Conservation (phyloP, 345 rosid species). For the Capsella bursapastoris region DNA sequence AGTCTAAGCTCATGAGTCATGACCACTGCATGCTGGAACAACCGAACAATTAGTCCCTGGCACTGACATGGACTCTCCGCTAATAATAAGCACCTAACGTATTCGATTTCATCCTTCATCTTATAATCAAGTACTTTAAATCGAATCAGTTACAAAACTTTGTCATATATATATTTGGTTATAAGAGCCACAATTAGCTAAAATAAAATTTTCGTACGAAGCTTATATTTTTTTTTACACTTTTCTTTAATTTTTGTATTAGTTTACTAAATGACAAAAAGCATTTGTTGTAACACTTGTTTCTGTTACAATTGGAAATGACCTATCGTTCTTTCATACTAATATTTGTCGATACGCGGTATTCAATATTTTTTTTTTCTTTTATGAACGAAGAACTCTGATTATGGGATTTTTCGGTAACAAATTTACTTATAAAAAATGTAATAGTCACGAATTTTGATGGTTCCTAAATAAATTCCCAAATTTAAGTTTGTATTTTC, state of each 20-base stretch:
- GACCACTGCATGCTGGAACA: neutral
- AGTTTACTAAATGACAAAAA: neutral
- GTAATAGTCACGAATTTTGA: neutral
- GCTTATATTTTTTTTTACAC: neutral
- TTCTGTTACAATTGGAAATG: neutral
- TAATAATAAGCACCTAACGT: neutral
- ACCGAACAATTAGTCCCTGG: neutral
- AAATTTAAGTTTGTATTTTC: neutral
- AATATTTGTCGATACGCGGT: neutral
- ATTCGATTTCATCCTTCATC: neutral
- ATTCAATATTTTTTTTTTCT: neutral
- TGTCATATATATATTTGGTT: neutral
- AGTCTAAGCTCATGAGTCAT: neutral
- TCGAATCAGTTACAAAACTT: neutral
- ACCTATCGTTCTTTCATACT: neutral
- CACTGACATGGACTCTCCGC: neutral
- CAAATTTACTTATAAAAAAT: neutral
- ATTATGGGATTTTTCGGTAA: neutral
- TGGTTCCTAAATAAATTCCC: too few relatives aligned
- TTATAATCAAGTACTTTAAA: neutral
- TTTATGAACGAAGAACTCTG: neutral
- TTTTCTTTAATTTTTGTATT: neutral
- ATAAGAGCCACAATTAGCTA: neutral
- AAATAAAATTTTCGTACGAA: neutral
- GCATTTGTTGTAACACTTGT: neutral